Evolutionary conservation across 2,329 filamentous ascomycete genomes (phyloP), one percentile per base, ranked within the genome.

Genomic region (Fusarium tuaranense): DNA sequence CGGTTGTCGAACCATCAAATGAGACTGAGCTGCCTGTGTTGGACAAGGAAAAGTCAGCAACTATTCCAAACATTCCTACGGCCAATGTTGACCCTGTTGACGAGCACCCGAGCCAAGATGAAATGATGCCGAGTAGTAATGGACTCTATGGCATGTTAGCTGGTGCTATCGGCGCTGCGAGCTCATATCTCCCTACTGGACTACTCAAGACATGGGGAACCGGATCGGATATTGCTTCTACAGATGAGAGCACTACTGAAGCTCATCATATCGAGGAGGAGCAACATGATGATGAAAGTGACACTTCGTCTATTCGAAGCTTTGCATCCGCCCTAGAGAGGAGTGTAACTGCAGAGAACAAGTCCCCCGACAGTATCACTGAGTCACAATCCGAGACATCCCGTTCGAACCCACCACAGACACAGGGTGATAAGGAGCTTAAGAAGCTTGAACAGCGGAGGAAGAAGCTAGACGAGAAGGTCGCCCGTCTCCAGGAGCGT

Each of bases 401-500:
- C 4, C 80, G 75, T 44, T 80, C 67, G 12, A 79, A 76, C 9
- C 66, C 34, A 20, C 46, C 68, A 68, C 70, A 79, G 72, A 67
- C 80, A 74, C 44, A 81, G 64, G 57, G 79, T 73, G 91, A 93
- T 32, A 92, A 91, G 77, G 91, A 94, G 75, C 86, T 95, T 5
- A 84, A 86, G 68, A 93, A 92, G 78, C 87, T 94, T 10, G 86
- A 90, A 57, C 87, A 90, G 18, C 89, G 89, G 67, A 89, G 89
- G 10, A 86, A 84, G 58, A 91, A 92, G 76, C 84, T 94, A 0
- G 89, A 93, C 46, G 88, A 91, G 22, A 92, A 92, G 76, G 84
- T 92, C 9, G 85, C 84, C n/a, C 87, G 88, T 74, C 86, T 88
- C 62, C 86, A 87, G 22, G 85, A 89, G 70, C 89, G 86, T 53